Evolutionary conservation across 768 basidiomycete species (phyloP), one percentile per base, ranked within the genome.

Genomic region (Xanthoconium purpureum): DNA sequence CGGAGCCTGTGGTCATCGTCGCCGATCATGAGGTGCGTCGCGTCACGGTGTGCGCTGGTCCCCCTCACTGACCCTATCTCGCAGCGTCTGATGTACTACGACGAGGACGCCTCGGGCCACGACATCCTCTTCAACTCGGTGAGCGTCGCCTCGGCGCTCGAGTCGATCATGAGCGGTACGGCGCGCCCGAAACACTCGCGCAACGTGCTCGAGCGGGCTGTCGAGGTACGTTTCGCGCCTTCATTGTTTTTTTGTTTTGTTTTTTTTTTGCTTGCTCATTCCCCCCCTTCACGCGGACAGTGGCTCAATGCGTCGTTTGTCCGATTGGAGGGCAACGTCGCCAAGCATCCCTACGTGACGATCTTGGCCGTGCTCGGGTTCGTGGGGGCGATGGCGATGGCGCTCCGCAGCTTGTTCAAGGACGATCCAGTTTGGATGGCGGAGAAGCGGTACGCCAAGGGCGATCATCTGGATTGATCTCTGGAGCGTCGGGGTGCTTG

Each of bases 61-160:
- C 12, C 13, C 12, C 20, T 43, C 24, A 43, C 18, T 24, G 24
- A 3, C 6, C 18, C 20, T n/a, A 0, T 15, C 33, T 17, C 20
- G 17, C 65, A 94, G 91, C 76, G 75, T 36, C 70, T 91, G 52
- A 66, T 91, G 36, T 97, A 96, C 66, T 94, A 88, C 63, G 83
- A 94, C 63, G 70, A 71, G 18, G 91, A 91, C 56, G 73, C 77
- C 15, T 67, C 75, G 2, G 84, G 85, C 2, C 72, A 75, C 17
- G 71, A 71, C 10, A 80, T 96, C 62, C 66, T 77, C 48, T 74
- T 95, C 32, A 80, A 83, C 8, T 71, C 75, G 0, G 61, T 73
- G 11, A 80, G 81, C 57, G 74, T 96, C 36, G 87, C 89, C 50
- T 80, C 84, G 1, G 80, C 89, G 3, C 75, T 96, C 7, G 86